Base-by-base conservation (phyloP, 2,329 filamentous ascomycete species). In the Peltaster fructicola region DNA sequence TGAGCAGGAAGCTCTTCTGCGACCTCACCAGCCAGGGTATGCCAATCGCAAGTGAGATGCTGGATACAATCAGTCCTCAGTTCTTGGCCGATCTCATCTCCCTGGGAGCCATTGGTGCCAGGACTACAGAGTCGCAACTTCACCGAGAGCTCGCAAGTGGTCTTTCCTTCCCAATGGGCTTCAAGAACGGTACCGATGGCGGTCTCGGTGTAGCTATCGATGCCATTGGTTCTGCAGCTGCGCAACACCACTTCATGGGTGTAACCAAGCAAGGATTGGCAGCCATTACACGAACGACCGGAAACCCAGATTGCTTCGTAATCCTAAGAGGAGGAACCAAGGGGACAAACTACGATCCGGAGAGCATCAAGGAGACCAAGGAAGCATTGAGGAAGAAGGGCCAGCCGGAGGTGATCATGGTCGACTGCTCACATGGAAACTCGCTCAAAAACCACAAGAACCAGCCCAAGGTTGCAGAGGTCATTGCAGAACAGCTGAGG, bases 111-210 rank as follows among this genome's bases (percentile, higher is more conserved):
- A 74, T 98, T 39, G 88, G 88, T 29, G 88, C 88, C n/a, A 69
- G 88, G 33, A 98, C 88, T 11, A 95, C 88, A 3, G 88, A 98
- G 59, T 84, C 75, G 25, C 88, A 98, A 59, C 65, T 95, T 34
- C 88, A 98, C 55, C 74, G 88, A 29, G 88, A 98, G 56, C 61
- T 98, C 35, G 85, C 88, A 12, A 88, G 78, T 26, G 88, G 88
- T 46, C 63, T 95, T 17, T 90, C 78, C 40, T 95, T 93, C 75
- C 88, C 88, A 2, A 82, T 98, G 7, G 88, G 88, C 25, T 98
- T 98, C 76, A 98, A 98, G 68, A 98, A 98, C 54, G 88, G 88
- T 36, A 98, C 88, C 15, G 88, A 98, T 50, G 88, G 88, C 25
- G 76, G 74, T 6, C 59, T 95, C 23, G 68, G 73, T 29, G 84